Evolutionary conservation across 176 grass and related monocot species (phyloP), one percentile per base, ranked within the genome.

Genomic region (Phyllostachys edulis): DNA sequence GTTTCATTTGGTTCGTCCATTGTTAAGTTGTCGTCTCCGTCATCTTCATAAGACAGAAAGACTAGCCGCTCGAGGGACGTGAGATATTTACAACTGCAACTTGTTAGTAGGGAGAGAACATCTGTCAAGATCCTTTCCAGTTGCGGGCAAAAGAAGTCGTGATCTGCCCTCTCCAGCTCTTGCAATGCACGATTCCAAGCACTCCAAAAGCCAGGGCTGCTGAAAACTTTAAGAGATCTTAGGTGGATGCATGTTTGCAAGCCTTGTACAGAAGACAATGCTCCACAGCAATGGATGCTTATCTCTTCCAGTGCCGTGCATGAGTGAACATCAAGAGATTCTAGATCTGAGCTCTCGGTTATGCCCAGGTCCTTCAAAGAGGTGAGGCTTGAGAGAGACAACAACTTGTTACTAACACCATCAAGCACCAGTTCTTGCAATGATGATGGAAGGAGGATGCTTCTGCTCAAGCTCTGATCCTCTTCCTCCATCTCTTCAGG

Each of bases 51-150:
- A n/a, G 26, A 82, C 80, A 72, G 3, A 62, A 72, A 82, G 16
- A 66, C 21, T 49, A 82, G 80, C 38, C 2, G 5, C 67, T 62
- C 40, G 1, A 71, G 52, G 37, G 80, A 82, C 39, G 7, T 17
- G 24, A 73, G 16, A n/a, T 61, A 73, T 72, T 73, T 82, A 70
- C 68, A 37, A 9, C n/a, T 63, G 68, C 23, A 36, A 8, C 56
- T 49, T 63, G 63, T 47, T 6, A 80, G 47, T 7, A 86, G 9
- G 13, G 73, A 77, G 20, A 65, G 61, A 71, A 61, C 66, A 50
- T 78, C 84, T n/a, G 62, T 69, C 44, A 8, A 10, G 55, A 86
- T 74, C 37, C 64, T 71, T 63, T 86, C 7, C 7, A 86, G 40
- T 69, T 49, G 37, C 78, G 37, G 66, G 37, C 5, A 69, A 4